Evolutionary conservation across 371 early-diverging fungal genomes (phyloP), one percentile per base, ranked within the genome.

Genomic region (Coemansia sp.): DNA sequence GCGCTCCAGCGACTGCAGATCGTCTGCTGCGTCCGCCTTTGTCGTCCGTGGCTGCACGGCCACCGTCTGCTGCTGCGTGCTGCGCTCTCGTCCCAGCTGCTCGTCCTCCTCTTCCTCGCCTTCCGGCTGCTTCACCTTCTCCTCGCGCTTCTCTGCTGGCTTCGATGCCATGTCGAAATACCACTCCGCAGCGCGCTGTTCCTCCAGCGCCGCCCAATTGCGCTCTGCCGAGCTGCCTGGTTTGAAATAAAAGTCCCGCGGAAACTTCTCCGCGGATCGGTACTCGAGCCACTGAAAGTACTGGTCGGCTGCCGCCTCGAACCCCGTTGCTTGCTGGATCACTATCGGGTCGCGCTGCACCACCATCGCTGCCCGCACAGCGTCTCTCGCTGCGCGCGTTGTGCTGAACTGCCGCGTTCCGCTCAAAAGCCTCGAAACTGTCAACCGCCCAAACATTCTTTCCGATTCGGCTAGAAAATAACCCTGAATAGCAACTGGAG

Each of bases 201-300:
- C 82, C 48, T 87, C 83, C 84, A 87, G 87, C 36, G 83, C 84
- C 61, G 83, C 81, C 90, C 90, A 92, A 36, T 83, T 84, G 47
- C 81, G 81, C 77, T 95, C 94, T 32, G 89, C 89, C 5, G 88
- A 78, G 36, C 89, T 87, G 11, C 96, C 96, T 81, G 89, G 89
- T 77, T 94, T 94, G 78, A 94, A 92, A 77, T 91, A 93, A 67
- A 94, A 92, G 35, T 90, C 91, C 30, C 84, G 83, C 31, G 90
- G 84, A 69, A 94, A 92, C 14, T 85, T 77, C 16, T 83, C 79
- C 4, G 89, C 81, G 45, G 82, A 70, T 31, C 80, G 80, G 39
- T 87, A 87, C 55, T 87, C 87, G 16, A 89, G 79, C 63, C 83
- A 83, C 68, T 89, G 88, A 65, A 86, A 82, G 79, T 93, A 92